Evolutionary conservation across 177 flowering plant species (phyloP).

Genomic region (Vitis hybrid): DNA sequence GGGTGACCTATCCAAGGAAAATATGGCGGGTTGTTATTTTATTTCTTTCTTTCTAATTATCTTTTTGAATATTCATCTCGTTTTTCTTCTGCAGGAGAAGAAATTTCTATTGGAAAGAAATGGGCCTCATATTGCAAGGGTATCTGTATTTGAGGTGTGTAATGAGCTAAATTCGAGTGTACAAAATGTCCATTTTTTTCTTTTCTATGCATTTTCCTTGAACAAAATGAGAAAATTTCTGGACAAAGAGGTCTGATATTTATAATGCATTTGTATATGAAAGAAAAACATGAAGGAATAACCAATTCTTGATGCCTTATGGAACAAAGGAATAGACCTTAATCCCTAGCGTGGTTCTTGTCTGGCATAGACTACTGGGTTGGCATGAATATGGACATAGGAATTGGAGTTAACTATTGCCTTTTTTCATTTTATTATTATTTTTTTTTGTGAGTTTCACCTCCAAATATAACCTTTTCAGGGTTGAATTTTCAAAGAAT

Average conservation of each 20-base stretch:
- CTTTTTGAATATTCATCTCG: background rate
- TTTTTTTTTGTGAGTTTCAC: too few species aligned
- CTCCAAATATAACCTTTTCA: too few species aligned
- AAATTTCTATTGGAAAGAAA: slow-evolving; percentile 81
- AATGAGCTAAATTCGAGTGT: background rate
- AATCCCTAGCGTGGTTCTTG: too few species aligned
- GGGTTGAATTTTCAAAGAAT: too few species aligned
- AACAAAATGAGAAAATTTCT: background rate
- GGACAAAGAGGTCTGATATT: background rate
- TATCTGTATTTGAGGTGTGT: slow-evolving; percentile 85
- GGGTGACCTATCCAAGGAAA: background rate
- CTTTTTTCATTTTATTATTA: too few species aligned
- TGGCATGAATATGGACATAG: too few species aligned
- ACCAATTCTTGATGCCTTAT: too few species aligned
- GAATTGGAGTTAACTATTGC: too few species aligned
- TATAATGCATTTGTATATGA: background rate
- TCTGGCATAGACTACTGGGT: too few species aligned
- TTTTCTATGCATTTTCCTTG: background rate
- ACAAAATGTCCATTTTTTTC: background rate
- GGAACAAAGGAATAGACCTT: too few species aligned
- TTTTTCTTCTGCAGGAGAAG: slow-evolving; percentile 53
- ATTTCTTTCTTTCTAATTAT: background rate
- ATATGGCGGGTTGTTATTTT: background rate
- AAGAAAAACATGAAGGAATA: too few species aligned
- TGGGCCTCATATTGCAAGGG: slow-evolving; percentile 81